Base-by-base conservation (phyloP, 2,329 filamentous ascomycete genomes). In the Clarireedia hainanense region DNA sequence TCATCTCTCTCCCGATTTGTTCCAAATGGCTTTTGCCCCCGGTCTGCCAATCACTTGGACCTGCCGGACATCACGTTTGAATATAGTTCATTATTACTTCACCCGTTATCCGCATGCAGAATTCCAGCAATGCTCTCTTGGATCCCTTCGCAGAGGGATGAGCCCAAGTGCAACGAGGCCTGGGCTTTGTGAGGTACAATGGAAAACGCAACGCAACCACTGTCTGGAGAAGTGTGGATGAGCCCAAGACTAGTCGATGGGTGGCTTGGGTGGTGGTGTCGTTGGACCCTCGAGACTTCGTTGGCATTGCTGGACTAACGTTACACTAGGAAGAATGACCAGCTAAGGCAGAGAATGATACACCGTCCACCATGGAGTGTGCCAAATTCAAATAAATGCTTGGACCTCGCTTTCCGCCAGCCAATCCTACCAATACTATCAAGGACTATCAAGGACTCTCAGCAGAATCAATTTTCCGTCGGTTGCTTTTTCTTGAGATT, bases 1-100 rank as follows among this genome's bases (percentile, higher is more conserved):
- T n/a, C 39, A 42, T n/a, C 48, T 40, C 48, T 40, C 30, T 53
- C 51, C 51, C 51, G 51, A 48, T 48, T 53, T 46, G 43, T 48
- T 37, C 43, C 12, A 5, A 40, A 39, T 54, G 15, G 34, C 45
- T 49, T 49, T 48, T 30, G n/a, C 30, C 45, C 42, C 42, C 23
- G 27, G 42, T 39, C 34, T 53, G 51, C 43, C 34, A 36, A 20
- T 53, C 34, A 53, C 27, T 45, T 53, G 43, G 34, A 40, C 34
- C 43, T 54, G 43, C 43, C 30, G 34, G 27, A 48, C 51, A 48
- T 36, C 42, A 17, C 20, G 42, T 20, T 27, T 14, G 39, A 47
- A 37, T 27, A 27, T 42, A 10, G 34, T 27, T 36, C 17, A 20
- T 20, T 20, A 20, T 20, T 20, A 2, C 20, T 2, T 20, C 2